Conservation (phyloP, 306 rosid genomes). For the cucumber (Cucumis sativus) region Cucumber_9930_V3 NC_026661.2:18520501-18521000, state of each 20-base stretch:
- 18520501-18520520: neutral
- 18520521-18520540: neutral
- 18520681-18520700: too few species aligned
- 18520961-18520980: neutral
- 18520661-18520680: neutral
- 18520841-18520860: neutral
- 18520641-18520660: neutral
- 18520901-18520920: too few species aligned
- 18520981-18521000: neutral
- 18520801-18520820: neutral
- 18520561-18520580: neutral
- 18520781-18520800: neutral
- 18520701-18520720: neutral
- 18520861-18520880: neutral
- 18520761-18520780: neutral
- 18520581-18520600: neutral
- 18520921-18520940: neutral
- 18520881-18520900: too few species aligned
- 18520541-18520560: neutral
- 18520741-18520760: too few species aligned
- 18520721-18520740: neutral
- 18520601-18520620: neutral
- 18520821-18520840: neutral
- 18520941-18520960: neutral
- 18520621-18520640: too few species aligned